Base-by-base conservation (phyloP, 352 stramenopile genomes). In the Globisporangium takayamanum region DNA sequence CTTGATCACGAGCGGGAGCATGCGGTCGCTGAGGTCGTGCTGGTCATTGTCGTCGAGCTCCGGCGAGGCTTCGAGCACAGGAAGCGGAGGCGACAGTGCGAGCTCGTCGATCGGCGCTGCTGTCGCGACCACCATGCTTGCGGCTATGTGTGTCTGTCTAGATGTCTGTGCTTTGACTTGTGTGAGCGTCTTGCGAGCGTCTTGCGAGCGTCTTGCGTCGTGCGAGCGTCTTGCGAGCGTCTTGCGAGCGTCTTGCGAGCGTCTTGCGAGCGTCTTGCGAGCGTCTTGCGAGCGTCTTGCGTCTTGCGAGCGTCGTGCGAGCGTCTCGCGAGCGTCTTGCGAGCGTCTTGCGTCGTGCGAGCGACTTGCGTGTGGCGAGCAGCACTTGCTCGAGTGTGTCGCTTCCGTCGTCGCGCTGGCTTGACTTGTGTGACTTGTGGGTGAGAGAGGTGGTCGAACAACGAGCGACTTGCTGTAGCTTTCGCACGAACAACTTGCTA, bases 31-130 rank as follows among this genome's bases (percentile, higher is more conserved):
- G 25, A 41, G 30, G 6, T 67, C 54, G 33, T 59, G 48, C 37
- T 62, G 42, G 14, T 20, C 45, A 42, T 65, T 47, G 46, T 55
- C 56, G 50, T 66, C 60, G 26, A 53, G 28, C 28, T 60, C 58
- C 7, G 59, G 59, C 37, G 49, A 53, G 37, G 50, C 44, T 36
- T 58, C 56, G 7, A 63, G 28, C 20, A 63, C 50, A 8, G 51
- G 42, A 2, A 63, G 20, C 20, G 44, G 20, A 2, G n/a, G 16
- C 44, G 11, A 15, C 16, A 5, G 18, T 5, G n/a, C 6, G 44
- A 49, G 44, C n/a, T 55, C 55, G 22, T 15, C 33, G 47, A 53
- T 15, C 7, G 54, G 25, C 18, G 55, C 33, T 33, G 36, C 28
- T 16, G 47, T 62, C 47, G 47, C 47, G 47, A 55, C 47, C 22